Percentiles rank a stretch among this genome's conserved stretches.
phyloP scores from a whole-genome alignment of 192 early-diverging fungal species.

The Rhizophagus clarus region DNA sequence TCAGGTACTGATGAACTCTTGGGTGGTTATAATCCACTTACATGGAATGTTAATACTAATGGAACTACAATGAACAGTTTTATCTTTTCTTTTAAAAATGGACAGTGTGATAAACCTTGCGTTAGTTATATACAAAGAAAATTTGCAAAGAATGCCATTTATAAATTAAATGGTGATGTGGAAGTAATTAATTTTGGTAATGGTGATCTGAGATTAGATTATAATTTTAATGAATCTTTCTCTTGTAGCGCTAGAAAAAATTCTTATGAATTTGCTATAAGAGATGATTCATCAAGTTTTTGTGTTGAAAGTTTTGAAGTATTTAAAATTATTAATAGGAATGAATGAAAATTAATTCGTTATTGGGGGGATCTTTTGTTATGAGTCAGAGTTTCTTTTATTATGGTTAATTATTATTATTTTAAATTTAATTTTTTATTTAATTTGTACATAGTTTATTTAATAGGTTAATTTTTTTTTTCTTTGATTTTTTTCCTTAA shows the following conservation, averaged over 20 bases:
- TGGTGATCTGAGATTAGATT: background rate
- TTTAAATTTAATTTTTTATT: too few species aligned
- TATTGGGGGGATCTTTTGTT: too few species aligned
- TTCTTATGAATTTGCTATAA: background rate
- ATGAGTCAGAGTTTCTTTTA: too few species aligned
- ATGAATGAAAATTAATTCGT: too few species aligned
- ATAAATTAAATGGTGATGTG: background rate
- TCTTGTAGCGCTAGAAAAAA: background rate
- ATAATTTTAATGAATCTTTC: background rate
- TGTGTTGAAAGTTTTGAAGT: slow-evolving; percentile 2
- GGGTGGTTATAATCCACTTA: slow-evolving; percentile 17
- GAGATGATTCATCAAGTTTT: background rate
- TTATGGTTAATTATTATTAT: too few species aligned
- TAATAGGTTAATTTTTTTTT: too few species aligned
- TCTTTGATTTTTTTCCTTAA: too few species aligned
- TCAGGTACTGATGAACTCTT: background rate
- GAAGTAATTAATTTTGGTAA: background rate
- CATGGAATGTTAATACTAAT: background rate
- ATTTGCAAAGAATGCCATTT: background rate
- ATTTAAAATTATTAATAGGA: background rate
- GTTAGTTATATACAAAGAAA: background rate
- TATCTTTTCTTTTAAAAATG: slow-evolving; percentile 8
- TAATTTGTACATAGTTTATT: too few species aligned
- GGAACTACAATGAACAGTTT: background rate
- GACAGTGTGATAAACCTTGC: background rate